Conservation (phyloP, 129 eudicot species). For the Flaveria ramosissima region DNA sequence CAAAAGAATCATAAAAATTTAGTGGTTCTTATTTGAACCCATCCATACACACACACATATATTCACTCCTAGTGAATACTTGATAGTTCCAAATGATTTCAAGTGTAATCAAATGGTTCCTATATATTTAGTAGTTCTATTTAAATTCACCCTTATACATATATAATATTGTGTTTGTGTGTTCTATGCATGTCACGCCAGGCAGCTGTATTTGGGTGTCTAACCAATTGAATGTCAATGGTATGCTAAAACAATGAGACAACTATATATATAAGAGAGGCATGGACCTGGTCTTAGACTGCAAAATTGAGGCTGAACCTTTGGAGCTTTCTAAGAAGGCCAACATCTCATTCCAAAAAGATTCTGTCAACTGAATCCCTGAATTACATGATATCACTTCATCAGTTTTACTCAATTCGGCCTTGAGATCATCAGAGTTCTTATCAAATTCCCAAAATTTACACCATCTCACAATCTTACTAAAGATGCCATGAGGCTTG, state of each 20-base stretch:
- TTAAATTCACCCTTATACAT: no score
- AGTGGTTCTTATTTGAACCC: neutral
- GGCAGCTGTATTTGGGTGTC: neutral
- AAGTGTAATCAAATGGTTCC: neutral
- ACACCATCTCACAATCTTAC: conserved; percentile 48
- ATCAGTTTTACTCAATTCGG: conserved; percentile 25
- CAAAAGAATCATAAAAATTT: no score
- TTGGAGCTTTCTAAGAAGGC: conserved; percentile 53
- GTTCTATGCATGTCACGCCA: neutral
- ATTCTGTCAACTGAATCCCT: conserved; percentile 45
- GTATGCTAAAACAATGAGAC: conserved; percentile 16
- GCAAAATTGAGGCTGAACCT: conserved; percentile 46
- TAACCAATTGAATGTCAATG: neutral
- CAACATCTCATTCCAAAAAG: conserved; percentile 70
- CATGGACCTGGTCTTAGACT: conserved; percentile 72
- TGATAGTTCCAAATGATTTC: neutral
- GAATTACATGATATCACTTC: conserved; percentile 25
- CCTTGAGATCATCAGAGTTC: conserved; percentile 31
- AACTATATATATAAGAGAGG: conserved; percentile 18
- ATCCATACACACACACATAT: neutral
- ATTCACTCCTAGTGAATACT: neutral
- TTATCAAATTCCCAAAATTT: conserved; percentile 42
- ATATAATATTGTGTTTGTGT: neutral
- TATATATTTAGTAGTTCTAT: neutral
- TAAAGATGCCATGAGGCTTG: conserved; percentile 36